Percentiles rank a stretch among this genome's conserved stretches.
phyloP scores from a whole-genome alignment of 2,329 filamentous ascomycete species.

The Ophiostoma ulmi region DNA sequence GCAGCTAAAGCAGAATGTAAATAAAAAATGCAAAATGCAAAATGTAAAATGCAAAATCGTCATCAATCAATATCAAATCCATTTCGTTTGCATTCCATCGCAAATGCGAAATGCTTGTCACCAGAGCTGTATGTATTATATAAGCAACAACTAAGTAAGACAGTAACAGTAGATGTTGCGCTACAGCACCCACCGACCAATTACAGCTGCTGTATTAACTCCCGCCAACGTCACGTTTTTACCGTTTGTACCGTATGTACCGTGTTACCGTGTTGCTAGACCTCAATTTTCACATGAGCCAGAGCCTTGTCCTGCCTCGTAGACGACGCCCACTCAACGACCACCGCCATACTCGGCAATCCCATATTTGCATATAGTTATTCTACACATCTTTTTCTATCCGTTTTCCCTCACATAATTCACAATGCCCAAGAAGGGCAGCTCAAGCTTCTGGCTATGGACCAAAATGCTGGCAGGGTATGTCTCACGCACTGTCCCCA shows the following conservation, averaged over 20 bases:
- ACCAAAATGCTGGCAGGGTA: conserved; percentile 69
- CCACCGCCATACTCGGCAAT: neutral
- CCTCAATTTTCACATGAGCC: conserved; percentile 13
- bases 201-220: neutral
- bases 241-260: neutral
- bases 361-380: neutral
- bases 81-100: neutral
- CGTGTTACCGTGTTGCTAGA: neutral
- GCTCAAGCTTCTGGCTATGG: conserved; percentile 53
- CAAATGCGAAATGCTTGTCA: neutral
- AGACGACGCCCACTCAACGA: neutral
- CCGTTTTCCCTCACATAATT: neutral
- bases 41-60: neutral
- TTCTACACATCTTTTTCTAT: neutral
- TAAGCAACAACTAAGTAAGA: neutral
- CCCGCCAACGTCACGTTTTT: conserved; percentile 8
- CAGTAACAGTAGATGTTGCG: neutral
- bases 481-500: conserved; percentile 33
- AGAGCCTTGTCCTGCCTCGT: conserved; percentile 12
- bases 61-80: neutral
- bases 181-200: neutral
- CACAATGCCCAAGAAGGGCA: conserved; percentile 35
- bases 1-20: neutral
- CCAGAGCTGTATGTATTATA: neutral
- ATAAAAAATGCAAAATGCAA: neutral